Conservation (phyloP, 805 yeast genomes). For the Ogataea populi-albae region DNA sequence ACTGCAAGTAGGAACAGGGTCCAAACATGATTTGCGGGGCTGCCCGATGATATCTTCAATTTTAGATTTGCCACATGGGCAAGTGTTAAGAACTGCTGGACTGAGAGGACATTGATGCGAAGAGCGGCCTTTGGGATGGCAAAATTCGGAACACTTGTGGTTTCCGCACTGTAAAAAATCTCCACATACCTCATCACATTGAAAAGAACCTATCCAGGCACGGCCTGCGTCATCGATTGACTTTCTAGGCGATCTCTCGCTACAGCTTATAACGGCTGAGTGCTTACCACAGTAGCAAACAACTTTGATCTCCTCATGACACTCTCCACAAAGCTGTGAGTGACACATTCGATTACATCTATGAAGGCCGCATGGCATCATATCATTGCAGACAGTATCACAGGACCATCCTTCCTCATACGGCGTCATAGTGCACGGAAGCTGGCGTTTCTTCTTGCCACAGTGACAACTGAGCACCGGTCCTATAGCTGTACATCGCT, state of each 20-base stretch:
- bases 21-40: constrained; percentile 60
- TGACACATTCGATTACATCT: constrained; percentile 66
- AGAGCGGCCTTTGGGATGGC: constrained; percentile 47
- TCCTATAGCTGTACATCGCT: constrained; percentile 72
- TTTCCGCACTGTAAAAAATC: constrained; percentile 60
- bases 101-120: constrained; percentile 55
- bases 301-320: constrained; percentile 47
- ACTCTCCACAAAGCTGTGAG: constrained; percentile 77
- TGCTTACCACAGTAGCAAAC: constrained; percentile 77
- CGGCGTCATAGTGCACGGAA: constrained; percentile 73
- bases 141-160: constrained; percentile 47
- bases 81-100: constrained; percentile 57
- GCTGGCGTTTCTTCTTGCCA: constrained; percentile 62
- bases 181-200: constrained; percentile 45
- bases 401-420: constrained; percentile 69
- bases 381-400: constrained; percentile 54
- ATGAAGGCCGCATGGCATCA: constrained; percentile 72
- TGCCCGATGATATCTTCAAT: constrained; percentile 37
- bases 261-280: constrained; percentile 41
- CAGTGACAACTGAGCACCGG: constrained; percentile 70
- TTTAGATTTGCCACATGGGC: constrained; percentile 76
- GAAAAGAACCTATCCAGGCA: constrained; percentile 50
- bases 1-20: constrained; percentile 76
- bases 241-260: constrained; percentile 38
- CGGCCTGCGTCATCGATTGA: constrained; percentile 18